Evolutionary conservation across 2,329 filamentous ascomycete genomes (phyloP).

Genomic region (Fusarium veterinarium): DNA sequence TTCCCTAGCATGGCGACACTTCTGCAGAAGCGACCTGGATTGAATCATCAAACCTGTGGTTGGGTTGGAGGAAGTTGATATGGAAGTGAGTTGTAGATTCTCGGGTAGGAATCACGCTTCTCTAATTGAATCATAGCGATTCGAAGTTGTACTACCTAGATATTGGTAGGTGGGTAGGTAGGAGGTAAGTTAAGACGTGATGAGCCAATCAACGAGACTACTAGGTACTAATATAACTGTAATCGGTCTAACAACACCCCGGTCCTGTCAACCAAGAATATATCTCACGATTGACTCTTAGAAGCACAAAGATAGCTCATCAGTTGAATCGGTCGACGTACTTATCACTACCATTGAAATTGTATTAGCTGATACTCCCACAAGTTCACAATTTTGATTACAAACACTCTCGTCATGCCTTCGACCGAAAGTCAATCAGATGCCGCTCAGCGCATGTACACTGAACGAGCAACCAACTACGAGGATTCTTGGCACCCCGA

Average conservation of each 20-base stretch:
- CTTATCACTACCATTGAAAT: neutral
- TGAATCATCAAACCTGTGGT: neutral
- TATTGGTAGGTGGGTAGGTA: too few species aligned
- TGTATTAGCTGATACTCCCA: neutral
- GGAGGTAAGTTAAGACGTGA: neutral
- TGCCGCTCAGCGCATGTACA: conserved; percentile 48
- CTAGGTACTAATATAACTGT: neutral
- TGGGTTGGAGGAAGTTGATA: neutral
- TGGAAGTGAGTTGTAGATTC: neutral
- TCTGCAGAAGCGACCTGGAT: neutral
- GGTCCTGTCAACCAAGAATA: neutral
- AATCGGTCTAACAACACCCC: conserved; percentile 4
- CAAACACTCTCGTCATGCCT: conserved; percentile 3
- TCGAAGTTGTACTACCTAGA: neutral
- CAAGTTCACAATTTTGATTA: neutral
- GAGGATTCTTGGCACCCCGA: conserved; percentile 50
- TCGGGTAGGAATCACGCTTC: neutral
- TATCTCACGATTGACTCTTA: neutral
- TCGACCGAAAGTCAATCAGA: conserved; percentile 15
- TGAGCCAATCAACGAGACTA: conserved; percentile 8
- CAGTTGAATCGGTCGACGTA: neutral
- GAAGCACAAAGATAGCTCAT: neutral
- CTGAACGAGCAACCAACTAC: conserved; percentile 46
- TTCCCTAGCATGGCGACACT: neutral
- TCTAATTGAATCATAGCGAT: neutral